Conservation (phyloP, 2,329 filamentous ascomycete genomes). For the Chaetothyriales sp. region DNA sequence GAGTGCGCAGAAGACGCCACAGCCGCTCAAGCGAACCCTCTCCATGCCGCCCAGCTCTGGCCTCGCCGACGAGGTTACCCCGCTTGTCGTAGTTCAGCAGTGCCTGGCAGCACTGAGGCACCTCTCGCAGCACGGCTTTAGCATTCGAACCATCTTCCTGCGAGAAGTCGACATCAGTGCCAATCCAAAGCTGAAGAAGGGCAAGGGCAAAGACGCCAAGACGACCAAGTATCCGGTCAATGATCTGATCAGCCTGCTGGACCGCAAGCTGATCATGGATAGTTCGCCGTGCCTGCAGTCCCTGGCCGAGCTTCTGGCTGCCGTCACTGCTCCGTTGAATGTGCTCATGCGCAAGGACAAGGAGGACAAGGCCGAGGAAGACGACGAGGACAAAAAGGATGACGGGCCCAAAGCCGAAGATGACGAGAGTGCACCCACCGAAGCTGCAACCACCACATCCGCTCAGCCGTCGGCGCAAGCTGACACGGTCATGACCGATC, state of each 20-base stretch:
- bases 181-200: conserved; percentile 73
- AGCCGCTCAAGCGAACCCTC: conserved; percentile 60
- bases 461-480: conserved; percentile 22
- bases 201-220: conserved; percentile 74
- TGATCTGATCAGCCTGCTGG: conserved; percentile 71
- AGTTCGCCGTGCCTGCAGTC: conserved; percentile 95
- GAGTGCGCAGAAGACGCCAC: conserved; percentile 66
- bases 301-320: conserved; percentile 71
- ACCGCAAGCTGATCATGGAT: conserved; percentile 91
- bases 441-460: conserved; percentile 18
- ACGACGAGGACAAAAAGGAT: too few relatives aligned
- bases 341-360: conserved; percentile 56
- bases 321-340: conserved; percentile 75
- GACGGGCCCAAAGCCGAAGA: conserved; percentile 20
- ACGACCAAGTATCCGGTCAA: conserved; percentile 84
- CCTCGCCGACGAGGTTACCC: conserved; percentile 76
- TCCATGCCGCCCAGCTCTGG: conserved; percentile 42
- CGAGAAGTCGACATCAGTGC: conserved; percentile 78
- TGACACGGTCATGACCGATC: conserved; percentile 27
- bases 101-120: conserved; percentile 76
- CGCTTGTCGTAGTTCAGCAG: conserved; percentile 88
- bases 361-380: conserved; percentile 20
- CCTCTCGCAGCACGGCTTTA: conserved; percentile 69
- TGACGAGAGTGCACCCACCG: conserved; percentile 19
- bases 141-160: conserved; percentile 82